These are phyloP conservation scores for Lachnellula suecica DNA, from an alignment of 2,329 filamentous ascomycete species.

Conservation along the genomic window DNA sequence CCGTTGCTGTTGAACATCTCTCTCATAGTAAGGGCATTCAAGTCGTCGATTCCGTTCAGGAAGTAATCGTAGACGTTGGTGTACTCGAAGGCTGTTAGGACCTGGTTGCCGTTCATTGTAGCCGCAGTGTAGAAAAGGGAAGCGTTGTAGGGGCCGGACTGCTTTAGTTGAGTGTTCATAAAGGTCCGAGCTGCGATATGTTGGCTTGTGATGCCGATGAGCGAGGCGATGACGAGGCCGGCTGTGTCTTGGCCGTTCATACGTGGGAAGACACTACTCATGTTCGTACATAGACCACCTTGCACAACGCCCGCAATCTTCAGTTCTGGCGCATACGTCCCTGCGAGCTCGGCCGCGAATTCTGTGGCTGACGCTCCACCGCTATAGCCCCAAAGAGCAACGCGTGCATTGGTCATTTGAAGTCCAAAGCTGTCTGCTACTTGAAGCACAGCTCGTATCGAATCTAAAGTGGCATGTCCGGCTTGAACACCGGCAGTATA, in stretches of 20 bases:
- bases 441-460: conserved; percentile 18
- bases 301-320: conserved; percentile 47
- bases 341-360: conserved; percentile 51
- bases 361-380: conserved; percentile 52
- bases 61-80: conserved; percentile 44
- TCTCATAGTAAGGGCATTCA: conserved; percentile 9
- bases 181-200: conserved; percentile 9
- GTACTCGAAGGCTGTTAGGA: conserved; percentile 29
- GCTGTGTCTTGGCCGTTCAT: conserved; percentile 34
- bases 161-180: conserved; percentile 12
- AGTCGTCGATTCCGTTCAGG: conserved; percentile 32
- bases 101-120: conserved; percentile 29
- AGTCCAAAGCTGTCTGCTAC: background rate
- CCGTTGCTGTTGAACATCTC: conserved; percentile 7
- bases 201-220: conserved; percentile 13
- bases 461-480: conserved; percentile 21
- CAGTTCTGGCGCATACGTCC: conserved; percentile 52
- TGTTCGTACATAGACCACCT: conserved; percentile 46
- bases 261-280: conserved; percentile 36
- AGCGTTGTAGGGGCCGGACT: conserved; percentile 29
- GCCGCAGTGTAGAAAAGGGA: conserved; percentile 33
- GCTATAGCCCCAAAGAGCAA: conserved; percentile 52
- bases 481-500: conserved; percentile 14
- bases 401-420: conserved; percentile 1
- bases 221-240: conserved; percentile 20